These are phyloP conservation scores for Rhodosorus marinus DNA, from an alignment of 23 red algal genomes.

Conservation along the genomic window DNA sequence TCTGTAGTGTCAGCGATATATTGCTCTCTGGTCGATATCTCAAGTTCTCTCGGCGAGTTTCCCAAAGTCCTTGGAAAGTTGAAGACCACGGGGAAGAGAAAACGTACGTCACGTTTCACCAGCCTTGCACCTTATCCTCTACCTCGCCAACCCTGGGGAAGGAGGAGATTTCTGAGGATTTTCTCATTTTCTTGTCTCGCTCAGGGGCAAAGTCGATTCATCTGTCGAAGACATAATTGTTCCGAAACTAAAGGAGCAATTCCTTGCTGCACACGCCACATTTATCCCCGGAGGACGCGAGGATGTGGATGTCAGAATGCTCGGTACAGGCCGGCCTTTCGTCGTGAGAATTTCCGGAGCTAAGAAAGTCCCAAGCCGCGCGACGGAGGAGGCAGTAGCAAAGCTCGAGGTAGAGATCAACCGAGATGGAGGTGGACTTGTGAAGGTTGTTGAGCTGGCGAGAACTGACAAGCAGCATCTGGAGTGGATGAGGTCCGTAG, in stretches of 20 bases:
- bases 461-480: too few species aligned
- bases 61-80: conserved; percentile 57
- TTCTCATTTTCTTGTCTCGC: background rate
- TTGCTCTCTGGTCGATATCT: conserved; percentile 40
- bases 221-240: conserved; percentile 3
- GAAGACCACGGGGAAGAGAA: conserved; percentile 1
- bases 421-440: too few species aligned
- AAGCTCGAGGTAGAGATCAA: background rate
- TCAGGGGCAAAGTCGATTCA: conserved; percentile 2
- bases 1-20: background rate
- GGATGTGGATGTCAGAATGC: conserved; percentile 84
- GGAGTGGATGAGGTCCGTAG: conserved; percentile 17
- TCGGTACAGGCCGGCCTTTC: conserved; percentile 59
- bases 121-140: background rate
- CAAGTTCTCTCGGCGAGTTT: conserved; percentile 59
- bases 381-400: background rate
- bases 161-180: conserved; percentile 1
- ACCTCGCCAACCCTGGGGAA: conserved; percentile 5
- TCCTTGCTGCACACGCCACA: background rate
- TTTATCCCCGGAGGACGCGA: conserved; percentile 76
- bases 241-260: background rate
- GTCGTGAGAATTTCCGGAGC: conserved; percentile 16
- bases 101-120: background rate
- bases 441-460: too few species aligned
- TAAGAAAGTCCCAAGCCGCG: conserved; percentile 1